Conservation (phyloP, 192 early-diverging fungal species). For the Backusella tarrabulga region DNA sequence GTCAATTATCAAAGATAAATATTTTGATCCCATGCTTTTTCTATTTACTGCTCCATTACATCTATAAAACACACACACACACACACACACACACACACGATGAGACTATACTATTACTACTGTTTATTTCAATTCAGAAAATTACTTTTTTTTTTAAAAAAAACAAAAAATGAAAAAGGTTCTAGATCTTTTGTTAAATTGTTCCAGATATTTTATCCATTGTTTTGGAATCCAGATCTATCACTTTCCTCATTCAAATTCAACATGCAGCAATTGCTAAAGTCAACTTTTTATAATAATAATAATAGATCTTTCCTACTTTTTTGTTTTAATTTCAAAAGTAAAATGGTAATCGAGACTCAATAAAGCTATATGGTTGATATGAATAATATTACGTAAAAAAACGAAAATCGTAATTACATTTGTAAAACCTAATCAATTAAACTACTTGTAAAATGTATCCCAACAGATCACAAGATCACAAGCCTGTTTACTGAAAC, state of each 20-base stretch:
- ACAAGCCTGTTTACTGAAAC: not conserved
- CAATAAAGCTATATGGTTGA: not conserved
- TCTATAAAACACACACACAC: not conserved
- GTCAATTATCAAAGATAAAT: not conserved
- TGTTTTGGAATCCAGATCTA: not conserved
- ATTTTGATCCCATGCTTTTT: not conserved
- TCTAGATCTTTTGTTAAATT: not conserved
- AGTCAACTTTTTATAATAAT: not conserved
- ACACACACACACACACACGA: not conserved
- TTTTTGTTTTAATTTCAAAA: not conserved
- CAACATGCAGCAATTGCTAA: not conserved
- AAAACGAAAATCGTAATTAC: not conserved
- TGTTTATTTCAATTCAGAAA: not conserved
- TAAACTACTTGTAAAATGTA: not conserved
- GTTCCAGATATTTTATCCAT: not conserved
- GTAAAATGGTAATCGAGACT: not conserved
- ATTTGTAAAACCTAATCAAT: not conserved
- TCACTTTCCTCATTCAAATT: not conserved
- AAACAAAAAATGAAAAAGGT: not conserved
- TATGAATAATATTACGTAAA: no score
- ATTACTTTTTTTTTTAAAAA: not conserved
- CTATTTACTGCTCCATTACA: not conserved
- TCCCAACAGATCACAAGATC: not conserved
- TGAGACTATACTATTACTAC: not conserved
- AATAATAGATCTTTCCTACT: not conserved